phyloP scores from a whole-genome alignment of 2,329 filamentous ascomycete genomes.

The Fusarium cicatricum region DNA sequence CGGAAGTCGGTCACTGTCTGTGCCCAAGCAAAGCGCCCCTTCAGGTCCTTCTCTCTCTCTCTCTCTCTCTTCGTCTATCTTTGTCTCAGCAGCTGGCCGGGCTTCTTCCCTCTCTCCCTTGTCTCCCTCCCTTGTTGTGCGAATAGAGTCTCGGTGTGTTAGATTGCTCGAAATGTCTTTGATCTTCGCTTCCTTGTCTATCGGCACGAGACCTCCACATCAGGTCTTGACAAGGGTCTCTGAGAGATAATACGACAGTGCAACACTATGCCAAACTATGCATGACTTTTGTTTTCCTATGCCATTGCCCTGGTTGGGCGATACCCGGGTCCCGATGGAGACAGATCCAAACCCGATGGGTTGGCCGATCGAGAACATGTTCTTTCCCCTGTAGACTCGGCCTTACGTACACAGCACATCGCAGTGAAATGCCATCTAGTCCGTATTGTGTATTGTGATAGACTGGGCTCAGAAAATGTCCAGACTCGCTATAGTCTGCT shows the following conservation, averaged over 20 bases:
- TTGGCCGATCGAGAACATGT: conserved; percentile 21
- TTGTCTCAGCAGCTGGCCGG: conserved; percentile 24
- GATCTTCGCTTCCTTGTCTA: background rate
- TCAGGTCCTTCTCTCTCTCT: background rate
- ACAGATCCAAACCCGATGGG: conserved; percentile 28
- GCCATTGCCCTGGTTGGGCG: conserved; percentile 34
- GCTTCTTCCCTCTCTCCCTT: conserved; percentile 3
- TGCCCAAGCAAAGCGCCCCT: conserved; percentile 5
- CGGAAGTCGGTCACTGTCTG: conserved; percentile 7
- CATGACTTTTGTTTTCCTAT: conserved; percentile 34
- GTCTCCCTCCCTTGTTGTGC: conserved; percentile 6
- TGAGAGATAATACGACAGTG: conserved; percentile 32
- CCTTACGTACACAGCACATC: conserved; percentile 2
- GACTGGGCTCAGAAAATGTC: conserved; percentile 1
- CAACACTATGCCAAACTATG: conserved; percentile 8
- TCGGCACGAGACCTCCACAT: conserved; percentile 16
- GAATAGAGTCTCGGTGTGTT: background rate
- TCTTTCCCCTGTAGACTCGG: conserved; percentile 15
- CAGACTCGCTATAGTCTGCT: background rate
- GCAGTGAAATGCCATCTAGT: conserved; percentile 4
- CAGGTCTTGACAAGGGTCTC: conserved; percentile 29
- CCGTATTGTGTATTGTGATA: conserved; percentile 10
- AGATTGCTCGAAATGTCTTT: conserved; percentile 7
- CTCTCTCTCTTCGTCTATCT: conserved; percentile 1
- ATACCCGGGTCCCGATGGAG: conserved; percentile 8